These are phyloP conservation scores for Euphorbia tirucalli DNA, from an alignment of 345 rosid genomes.

Conservation along the genomic window DNA sequence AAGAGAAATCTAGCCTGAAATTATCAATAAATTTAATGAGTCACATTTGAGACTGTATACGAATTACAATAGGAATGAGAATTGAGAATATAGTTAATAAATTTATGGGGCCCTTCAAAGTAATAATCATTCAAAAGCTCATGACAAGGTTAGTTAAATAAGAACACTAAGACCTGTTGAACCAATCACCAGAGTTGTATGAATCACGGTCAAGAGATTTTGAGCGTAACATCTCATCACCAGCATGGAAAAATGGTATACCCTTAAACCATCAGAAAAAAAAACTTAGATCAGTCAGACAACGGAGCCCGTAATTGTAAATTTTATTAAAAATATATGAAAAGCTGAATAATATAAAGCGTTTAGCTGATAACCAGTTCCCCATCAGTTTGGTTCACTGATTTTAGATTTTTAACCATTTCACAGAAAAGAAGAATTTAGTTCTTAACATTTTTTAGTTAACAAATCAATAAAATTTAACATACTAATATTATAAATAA, in stretches of 20 bases:
- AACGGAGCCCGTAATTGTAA: neutral
- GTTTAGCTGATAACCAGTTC: no score
- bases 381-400: no score
- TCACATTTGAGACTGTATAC: neutral
- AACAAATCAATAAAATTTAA: no score
- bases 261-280: conserved; percentile 44
- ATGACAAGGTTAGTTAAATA: neutral
- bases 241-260: conserved; percentile 89
- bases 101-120: neutral
- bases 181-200: conserved; percentile 97
- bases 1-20: conserved; percentile 81
- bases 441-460: no score
- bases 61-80: conserved; percentile 1
- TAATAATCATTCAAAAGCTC: neutral
- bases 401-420: no score
- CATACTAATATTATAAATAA: no score
- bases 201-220: conserved; percentile 98
- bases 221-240: conserved; percentile 94
- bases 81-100: neutral
- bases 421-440: no score
- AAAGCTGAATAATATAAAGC: no score
- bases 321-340: no score
- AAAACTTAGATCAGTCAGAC: neutral
- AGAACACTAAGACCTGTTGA: conserved; percentile 61
- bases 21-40: conserved; percentile 8